Conservation (phyloP, 257 asterid genomes). For the Nicotiana otophora region DNA sequence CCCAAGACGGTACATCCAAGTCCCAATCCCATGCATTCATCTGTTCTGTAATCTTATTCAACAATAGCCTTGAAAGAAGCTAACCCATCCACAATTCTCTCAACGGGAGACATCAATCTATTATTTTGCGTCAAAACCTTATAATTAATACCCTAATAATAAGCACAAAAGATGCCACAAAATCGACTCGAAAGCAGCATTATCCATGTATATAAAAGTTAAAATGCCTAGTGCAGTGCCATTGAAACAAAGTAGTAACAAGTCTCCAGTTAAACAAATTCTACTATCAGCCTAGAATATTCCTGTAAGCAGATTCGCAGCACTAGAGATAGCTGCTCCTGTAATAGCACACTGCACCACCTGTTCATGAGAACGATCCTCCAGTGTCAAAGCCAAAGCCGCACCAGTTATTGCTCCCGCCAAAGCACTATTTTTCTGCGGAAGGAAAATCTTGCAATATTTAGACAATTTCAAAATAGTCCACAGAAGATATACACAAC, state of each 20-base stretch:
- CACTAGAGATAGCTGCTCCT: slow-evolving; percentile 88
- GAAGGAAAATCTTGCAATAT: neutral
- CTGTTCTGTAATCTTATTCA: neutral
- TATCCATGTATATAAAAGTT: neutral
- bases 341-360: slow-evolving; percentile 79
- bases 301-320: slow-evolving; percentile 78
- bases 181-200: neutral
- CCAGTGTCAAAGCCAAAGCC: slow-evolving; percentile 61
- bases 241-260: neutral
- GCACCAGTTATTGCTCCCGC: slow-evolving; percentile 96
- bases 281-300: slow-evolving; percentile 34
- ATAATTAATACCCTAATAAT: neutral
- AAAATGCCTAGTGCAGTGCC: neutral
- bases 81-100: too few relatives aligned
- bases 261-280: neutral
- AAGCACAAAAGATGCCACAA: neutral
- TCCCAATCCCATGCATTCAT: neutral
- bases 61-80: neutral
- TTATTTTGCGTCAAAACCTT: neutral
- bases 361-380: slow-evolving; percentile 66
- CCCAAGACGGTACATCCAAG: neutral
- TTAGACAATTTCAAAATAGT: neutral
- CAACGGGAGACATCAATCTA: neutral
- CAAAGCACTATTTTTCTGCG: slow-evolving; percentile 77
- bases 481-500: neutral